Conservation (phyloP, 2,329 filamentous ascomycete genomes). For the Aspergillus sp. region DNA sequence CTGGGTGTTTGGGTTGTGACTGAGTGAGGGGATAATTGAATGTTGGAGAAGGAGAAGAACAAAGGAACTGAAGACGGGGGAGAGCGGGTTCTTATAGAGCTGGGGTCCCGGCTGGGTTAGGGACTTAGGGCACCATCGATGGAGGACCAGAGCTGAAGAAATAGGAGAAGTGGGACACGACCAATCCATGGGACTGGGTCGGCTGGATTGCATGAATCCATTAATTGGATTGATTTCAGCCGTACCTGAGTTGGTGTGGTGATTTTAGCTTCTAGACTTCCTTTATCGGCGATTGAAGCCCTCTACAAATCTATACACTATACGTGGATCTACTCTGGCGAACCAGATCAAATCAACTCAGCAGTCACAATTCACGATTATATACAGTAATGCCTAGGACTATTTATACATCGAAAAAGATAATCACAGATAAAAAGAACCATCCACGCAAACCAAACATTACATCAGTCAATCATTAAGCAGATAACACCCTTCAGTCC, state of each 20-base stretch:
- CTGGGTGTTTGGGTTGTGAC: background rate
- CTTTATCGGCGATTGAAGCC: too few species aligned
- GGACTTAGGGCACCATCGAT: background rate
- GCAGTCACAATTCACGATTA: background rate
- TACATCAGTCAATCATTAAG: conserved; percentile 1
- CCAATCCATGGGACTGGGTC: background rate
- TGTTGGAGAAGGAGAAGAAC: background rate
- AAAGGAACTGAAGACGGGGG: background rate
- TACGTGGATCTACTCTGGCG: too few species aligned
- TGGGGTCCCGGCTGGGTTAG: background rate
- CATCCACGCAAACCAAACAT: background rate
- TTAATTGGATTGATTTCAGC: background rate
- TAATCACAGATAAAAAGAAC: background rate
- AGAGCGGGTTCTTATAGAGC: background rate
- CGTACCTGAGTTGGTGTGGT: background rate
- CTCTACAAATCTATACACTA: too few species aligned
- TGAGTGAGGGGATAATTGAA: background rate
- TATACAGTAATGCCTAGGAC: background rate
- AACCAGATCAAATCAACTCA: background rate
- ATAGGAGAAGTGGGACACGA: background rate
- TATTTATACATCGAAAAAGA: background rate
- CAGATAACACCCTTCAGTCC: background rate
- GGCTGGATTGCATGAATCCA: background rate
- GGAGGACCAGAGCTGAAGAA: background rate
- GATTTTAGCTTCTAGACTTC: background rate